Base-by-base conservation (phyloP, 1,284 basidiomycete species). In the Cryptococcus wingfieldii region DNA sequence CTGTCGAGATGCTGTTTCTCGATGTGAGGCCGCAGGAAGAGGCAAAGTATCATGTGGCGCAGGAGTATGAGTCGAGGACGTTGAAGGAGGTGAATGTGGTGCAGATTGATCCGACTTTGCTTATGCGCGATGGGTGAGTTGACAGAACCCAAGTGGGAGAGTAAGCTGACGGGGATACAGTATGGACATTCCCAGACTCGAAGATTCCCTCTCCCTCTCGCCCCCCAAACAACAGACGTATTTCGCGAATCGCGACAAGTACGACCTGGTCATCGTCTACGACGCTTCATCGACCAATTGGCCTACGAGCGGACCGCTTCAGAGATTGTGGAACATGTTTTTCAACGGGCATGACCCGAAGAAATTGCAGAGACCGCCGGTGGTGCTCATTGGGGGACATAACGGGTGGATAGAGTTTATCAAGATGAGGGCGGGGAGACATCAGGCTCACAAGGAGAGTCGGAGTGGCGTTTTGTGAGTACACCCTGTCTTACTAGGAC, bases 261-360 rank as follows among this genome's bases (percentile, higher is more conserved):
- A 89, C 73, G 93, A 98, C 64, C 77, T 96, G 14, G 84, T 98
- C n/a, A 89, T 89, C 10, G 78, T 98, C 2, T 93, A 92, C 73
- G 94, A 98, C 73, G 76, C 83, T 45, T 77, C 80, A 5, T 92
- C 90, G 2, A 80, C 80, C 28, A 76, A 77, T 2, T 83, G 88
- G 63, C 74, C 78, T 47, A 69, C 69, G 43, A 14, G 38, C n/a
- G 83, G 81, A 5, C 82, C 87, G 0, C 75, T 88, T n/a, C 80
- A 82, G 1, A 72, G 80, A 12, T 80, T 94, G 37, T 80, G 85
- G 55, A 79, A 81, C 14, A 82, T 86, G 4, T 88, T 95, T 43
- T 86, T 83, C 72, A 87, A 88, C 64, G 79, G 79, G 28, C 86
- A 86, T 25, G 90, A 88, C 68, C 77, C 79, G 57, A 91, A 88